Base-by-base conservation (phyloP, 2,329 filamentous ascomycete genomes). In the Biscogniauxia sp. region DNA sequence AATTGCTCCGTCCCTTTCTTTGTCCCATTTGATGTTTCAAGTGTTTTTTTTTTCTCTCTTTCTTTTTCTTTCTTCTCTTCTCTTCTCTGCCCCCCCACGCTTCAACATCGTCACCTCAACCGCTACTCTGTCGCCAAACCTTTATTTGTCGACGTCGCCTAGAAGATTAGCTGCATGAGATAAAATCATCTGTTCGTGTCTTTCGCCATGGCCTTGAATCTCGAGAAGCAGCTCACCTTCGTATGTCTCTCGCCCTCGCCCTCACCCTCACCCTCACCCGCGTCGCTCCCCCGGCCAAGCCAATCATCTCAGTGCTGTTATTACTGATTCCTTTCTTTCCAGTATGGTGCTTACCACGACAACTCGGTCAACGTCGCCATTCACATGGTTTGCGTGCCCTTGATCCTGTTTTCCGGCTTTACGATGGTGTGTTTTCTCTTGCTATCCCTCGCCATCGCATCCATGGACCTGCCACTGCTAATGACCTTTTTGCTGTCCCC, bases 321-420 rank as follows among this genome's bases (percentile, higher is more conserved):
- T 45, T 63, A 51, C 51, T 52, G 51, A 52, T 52, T 23, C n/a
- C 23, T 23, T 52, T 19, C 32, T 60, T 52, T 52, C 59, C 60
- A 95, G 91, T 95, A 95, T 80, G 91, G 91, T 74, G 85, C 90
- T 61, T 94, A 95, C 73, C 91, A 95, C 77, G 87, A 91, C 72
- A 88, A 94, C 76, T 78, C 84, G 53, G 84, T 90, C 77, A 95
- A 95, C 74, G 78, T 93, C 61, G 82, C 81, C 66, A 93, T 95
- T 72, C 91, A 95, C 75, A 88, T 93, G 79, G 79, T 86, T 61
- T 94, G 90, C 73, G 91, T 95, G 59, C 91, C 91, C 52, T 75
- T 90, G 58, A 89, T 95, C 60, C 77, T 94, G 57, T 82, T 91
- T 72, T 88, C 89, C 2, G 84, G 80, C 49, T 88, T 94, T 70